These are phyloP conservation scores for Fonsecaea multimorphosa DNA, from an alignment of 2,329 filamentous ascomycete species.

Conservation along the genomic window DNA sequence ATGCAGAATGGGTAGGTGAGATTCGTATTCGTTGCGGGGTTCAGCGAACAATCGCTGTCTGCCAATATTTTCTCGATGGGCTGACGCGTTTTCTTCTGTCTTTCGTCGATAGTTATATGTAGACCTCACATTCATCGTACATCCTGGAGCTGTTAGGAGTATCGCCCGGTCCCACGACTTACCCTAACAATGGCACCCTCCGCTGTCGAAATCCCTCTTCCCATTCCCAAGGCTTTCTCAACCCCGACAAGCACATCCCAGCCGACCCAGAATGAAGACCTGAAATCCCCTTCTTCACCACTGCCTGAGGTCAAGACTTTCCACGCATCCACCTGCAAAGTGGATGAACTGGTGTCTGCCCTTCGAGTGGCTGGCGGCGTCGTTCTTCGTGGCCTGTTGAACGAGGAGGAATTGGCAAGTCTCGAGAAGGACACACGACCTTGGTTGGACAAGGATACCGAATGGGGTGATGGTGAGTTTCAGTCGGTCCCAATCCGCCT, in stretches of 20 bases:
- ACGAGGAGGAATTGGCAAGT: slow-evolving; percentile 16
- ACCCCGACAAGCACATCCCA: slow-evolving; percentile 1
- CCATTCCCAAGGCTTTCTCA: slow-evolving; percentile 19
- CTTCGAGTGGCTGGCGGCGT: slow-evolving; percentile 31
- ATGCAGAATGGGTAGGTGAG: slow-evolving; percentile 10
- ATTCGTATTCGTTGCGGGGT: slow-evolving; percentile 1
- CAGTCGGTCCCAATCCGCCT: too few species aligned
- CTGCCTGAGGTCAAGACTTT: slow-evolving; percentile 28
- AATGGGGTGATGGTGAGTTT: slow-evolving; percentile 29
- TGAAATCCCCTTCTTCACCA: slow-evolving; percentile 25
- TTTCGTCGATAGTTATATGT: slow-evolving; percentile 2
- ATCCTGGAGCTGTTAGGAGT: neutral
- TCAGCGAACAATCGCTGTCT: neutral
- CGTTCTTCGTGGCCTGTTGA: slow-evolving; percentile 33
- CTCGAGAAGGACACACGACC: slow-evolving; percentile 39
- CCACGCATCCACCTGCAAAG: slow-evolving; percentile 19
- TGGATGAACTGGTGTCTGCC: slow-evolving; percentile 27
- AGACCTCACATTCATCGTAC: neutral
- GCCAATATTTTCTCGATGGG: neutral
- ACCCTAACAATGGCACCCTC: slow-evolving; percentile 22
- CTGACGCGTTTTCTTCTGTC: neutral
- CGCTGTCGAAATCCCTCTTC: slow-evolving; percentile 19
- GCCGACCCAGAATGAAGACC: neutral
- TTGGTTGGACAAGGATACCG: slow-evolving; percentile 34
- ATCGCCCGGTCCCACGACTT: neutral